phyloP scores from a whole-genome alignment of 2,329 filamentous ascomycete genomes.

The Aspergillus jensenii region DNA sequence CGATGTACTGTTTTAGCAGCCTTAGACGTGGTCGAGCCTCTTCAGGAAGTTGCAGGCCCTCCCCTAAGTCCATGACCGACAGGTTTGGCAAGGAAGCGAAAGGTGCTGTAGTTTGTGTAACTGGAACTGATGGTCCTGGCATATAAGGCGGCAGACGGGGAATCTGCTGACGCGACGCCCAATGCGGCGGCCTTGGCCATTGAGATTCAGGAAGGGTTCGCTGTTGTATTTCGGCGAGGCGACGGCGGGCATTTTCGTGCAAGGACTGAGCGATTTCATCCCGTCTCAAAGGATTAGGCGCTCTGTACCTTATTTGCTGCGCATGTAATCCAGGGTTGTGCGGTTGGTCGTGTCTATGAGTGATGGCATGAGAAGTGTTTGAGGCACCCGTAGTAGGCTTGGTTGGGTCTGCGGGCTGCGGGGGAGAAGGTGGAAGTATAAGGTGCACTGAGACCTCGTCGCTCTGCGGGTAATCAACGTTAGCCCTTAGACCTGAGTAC shows the following conservation, averaged over 20 bases:
- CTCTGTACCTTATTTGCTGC: conserved; percentile 16
- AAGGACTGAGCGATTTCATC: conserved; percentile 21
- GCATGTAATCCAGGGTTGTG: conserved; percentile 1
- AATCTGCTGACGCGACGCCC: conserved; percentile 7
- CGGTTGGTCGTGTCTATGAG: conserved; percentile 6
- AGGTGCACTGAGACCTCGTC: conserved; percentile 40
- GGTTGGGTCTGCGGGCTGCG: conserved; percentile 10
- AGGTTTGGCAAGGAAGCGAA: background rate
- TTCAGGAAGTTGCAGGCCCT: conserved; percentile 4
- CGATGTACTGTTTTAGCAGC: conserved; percentile 24
- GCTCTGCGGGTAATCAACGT: conserved; percentile 18
- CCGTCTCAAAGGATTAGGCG: conserved; percentile 10
- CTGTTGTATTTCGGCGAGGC: conserved; percentile 21
- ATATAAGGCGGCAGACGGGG: conserved; percentile 2
- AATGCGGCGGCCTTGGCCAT: background rate
- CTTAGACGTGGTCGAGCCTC: conserved; percentile 18
- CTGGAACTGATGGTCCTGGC: conserved; percentile 1
- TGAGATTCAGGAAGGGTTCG: background rate
- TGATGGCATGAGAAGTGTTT: conserved; percentile 12
- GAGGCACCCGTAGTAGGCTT: background rate
- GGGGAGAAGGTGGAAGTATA: conserved; percentile 40
- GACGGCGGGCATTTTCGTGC: conserved; percentile 22
- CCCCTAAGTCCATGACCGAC: background rate
- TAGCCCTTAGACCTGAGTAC: background rate
- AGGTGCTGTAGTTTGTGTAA: background rate